Percentiles rank a stretch among this genome's conserved stretches.
phyloP scores from a whole-genome alignment of 371 early-diverging fungal genomes.

The Mycotypha africana region DNA sequence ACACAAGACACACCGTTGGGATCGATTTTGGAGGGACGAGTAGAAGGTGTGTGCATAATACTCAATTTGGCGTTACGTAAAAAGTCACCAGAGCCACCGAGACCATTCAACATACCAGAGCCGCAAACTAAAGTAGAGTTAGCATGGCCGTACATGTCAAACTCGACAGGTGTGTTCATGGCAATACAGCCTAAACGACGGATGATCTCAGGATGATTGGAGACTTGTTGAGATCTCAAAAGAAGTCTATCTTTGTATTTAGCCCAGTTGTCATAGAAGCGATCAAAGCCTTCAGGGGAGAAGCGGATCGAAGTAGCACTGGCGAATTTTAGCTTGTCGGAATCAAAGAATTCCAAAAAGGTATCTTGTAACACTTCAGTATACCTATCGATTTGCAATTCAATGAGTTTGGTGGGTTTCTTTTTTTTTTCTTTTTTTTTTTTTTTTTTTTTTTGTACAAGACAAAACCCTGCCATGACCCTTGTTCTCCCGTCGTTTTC shows the following conservation, averaged over 20 bases:
- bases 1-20: slow-evolving; percentile 46
- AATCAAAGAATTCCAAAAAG: slow-evolving; percentile 51
- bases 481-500: background rate
- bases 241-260: slow-evolving; percentile 40
- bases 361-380: slow-evolving; percentile 50
- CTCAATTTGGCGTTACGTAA: slow-evolving; percentile 45
- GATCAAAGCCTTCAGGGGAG: slow-evolving; percentile 49
- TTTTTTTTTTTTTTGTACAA: too few relatives aligned
- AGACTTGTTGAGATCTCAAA: slow-evolving; percentile 49
- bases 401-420: too few relatives aligned
- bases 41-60: slow-evolving; percentile 51
- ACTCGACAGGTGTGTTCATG: slow-evolving; percentile 55
- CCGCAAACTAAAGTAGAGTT: slow-evolving; percentile 51
- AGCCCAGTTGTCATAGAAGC: slow-evolving; percentile 48
- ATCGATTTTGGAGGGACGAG: slow-evolving; percentile 44
- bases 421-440: too few relatives aligned
- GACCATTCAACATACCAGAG: slow-evolving; percentile 50
- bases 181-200: slow-evolving; percentile 52
- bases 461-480: slow-evolving; percentile 4
- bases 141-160: slow-evolving; percentile 52
- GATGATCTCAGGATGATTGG: slow-evolving; percentile 50
- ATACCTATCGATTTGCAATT: too few relatives aligned
- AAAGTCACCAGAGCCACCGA: slow-evolving; percentile 51
- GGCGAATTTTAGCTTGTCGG: slow-evolving; percentile 45
- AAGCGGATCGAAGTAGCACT: slow-evolving; percentile 52